These are phyloP conservation scores for Nicotiana tabacum DNA, from an alignment of 257 asterid species.

Conservation along the genomic window DNA sequence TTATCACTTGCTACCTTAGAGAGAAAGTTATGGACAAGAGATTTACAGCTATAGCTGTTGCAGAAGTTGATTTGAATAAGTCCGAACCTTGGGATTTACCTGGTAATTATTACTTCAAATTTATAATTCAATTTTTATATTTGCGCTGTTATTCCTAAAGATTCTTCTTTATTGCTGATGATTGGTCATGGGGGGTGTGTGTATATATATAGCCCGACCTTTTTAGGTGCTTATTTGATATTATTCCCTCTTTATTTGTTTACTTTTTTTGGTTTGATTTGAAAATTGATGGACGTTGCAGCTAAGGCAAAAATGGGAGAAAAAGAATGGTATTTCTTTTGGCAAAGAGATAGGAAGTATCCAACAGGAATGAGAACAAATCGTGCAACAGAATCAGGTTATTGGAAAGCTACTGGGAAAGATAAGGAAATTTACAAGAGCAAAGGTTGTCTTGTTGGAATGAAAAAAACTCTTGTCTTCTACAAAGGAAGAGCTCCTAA, in stretches of 20 bases:
- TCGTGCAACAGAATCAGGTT: slow-evolving; percentile 71
- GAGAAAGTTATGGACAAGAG: slow-evolving; percentile 49
- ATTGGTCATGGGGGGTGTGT: too few relatives aligned
- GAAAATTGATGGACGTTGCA: slow-evolving; percentile 11
- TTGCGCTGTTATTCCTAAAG: too few relatives aligned
- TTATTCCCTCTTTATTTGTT: too few relatives aligned
- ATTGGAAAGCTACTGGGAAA: slow-evolving; percentile 93
- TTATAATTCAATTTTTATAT: background rate
- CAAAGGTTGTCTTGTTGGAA: slow-evolving; percentile 56
- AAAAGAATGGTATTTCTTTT: slow-evolving; percentile 73
- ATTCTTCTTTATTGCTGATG: too few relatives aligned
- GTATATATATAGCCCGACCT: too few relatives aligned
- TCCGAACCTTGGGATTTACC: slow-evolving; percentile 96
- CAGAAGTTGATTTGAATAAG: slow-evolving; percentile 81
- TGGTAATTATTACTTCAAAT: slow-evolving; percentile 28
- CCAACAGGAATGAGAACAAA: slow-evolving; percentile 89
- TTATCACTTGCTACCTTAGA: slow-evolving; percentile 56
- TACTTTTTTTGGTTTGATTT: too few relatives aligned
- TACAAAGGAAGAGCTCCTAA: slow-evolving; percentile 88
- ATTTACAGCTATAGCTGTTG: slow-evolving; percentile 54
- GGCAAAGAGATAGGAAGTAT: slow-evolving; percentile 71
- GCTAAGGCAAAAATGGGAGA: slow-evolving; percentile 79
- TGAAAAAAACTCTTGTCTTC: slow-evolving; percentile 91
- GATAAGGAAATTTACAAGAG: slow-evolving; percentile 65
- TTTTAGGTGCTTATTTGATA: too few relatives aligned